phyloP scores from a whole-genome alignment of 331 rosid genomes.

The Pyrus hybrid region DNA sequence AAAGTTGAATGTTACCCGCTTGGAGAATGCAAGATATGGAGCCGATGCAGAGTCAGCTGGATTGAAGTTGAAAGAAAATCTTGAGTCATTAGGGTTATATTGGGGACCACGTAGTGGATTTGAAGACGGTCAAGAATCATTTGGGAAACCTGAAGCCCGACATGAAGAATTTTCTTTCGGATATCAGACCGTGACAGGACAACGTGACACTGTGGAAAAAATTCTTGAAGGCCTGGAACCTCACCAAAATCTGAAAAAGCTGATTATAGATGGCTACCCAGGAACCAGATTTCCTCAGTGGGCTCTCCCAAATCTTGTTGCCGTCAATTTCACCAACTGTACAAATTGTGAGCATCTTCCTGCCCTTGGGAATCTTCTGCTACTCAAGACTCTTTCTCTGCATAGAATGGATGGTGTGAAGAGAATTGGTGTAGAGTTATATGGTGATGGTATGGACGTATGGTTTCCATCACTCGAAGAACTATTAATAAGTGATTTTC shows the following conservation, averaged over 20 bases:
- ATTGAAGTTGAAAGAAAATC: not conserved
- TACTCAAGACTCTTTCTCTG: not conserved
- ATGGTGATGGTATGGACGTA: not conserved
- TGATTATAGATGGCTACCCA: not conserved
- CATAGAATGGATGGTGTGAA: not conserved
- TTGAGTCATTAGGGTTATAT: conserved; percentile 3
- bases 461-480: conserved; percentile 12
- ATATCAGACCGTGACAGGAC: not conserved
- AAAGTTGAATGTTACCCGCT: not conserved
- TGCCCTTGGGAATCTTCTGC: not conserved
- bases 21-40: not conserved
- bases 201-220: not conserved
- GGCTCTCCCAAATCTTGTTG: not conserved
- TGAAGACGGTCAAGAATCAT: not conserved
- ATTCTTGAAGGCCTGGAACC: not conserved
- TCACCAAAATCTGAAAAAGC: not conserved
- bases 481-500: conserved; percentile 3
- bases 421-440: not conserved
- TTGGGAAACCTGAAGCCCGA: not conserved
- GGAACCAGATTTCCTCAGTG: not conserved
- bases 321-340: not conserved
- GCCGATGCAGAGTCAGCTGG: too few relatives aligned
- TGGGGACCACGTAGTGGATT: not conserved
- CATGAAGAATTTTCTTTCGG: too few relatives aligned
- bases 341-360: not conserved